phyloP scores from a whole-genome alignment of 2,329 filamentous ascomycete species.

The Malbranchea zuffiana region DNA sequence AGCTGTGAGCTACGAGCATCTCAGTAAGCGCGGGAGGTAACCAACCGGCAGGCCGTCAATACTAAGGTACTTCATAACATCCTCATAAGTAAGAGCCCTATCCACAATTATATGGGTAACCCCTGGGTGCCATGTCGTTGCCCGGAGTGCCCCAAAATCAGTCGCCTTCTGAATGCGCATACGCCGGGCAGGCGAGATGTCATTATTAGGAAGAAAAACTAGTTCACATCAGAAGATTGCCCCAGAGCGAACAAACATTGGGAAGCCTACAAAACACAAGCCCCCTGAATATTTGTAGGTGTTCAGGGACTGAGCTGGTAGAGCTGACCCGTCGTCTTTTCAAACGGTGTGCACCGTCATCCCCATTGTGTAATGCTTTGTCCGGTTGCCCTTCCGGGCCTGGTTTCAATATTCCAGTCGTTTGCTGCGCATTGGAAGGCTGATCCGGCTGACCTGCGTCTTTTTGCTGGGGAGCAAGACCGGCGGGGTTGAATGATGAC shows the following conservation, averaged over 20 bases:
- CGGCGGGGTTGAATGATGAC: too few relatives aligned
- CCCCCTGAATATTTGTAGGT: constrained; percentile 48
- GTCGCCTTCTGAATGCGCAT: constrained; percentile 63
- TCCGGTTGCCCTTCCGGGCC: too few relatives aligned
- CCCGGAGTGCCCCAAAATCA: constrained; percentile 66
- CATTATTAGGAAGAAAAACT: constrained; percentile 72
- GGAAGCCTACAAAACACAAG: constrained; percentile 46
- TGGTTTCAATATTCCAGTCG: too few relatives aligned
- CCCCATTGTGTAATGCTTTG: too few relatives aligned
- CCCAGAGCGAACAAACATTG: neutral
- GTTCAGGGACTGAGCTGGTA: constrained; percentile 30
- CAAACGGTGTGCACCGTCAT: too few relatives aligned
- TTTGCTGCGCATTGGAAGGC: too few relatives aligned
- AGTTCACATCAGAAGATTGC: constrained; percentile 6
- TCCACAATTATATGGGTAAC: constrained; percentile 78
- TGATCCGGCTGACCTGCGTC: too few relatives aligned
- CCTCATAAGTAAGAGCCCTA: constrained; percentile 50
- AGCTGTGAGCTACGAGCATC: constrained; percentile 13
- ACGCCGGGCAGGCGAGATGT: constrained; percentile 55
- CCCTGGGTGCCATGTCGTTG: constrained; percentile 41
- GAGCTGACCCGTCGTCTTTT: neutral
- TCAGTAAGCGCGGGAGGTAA: neutral
- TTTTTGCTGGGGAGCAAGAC: too few relatives aligned
- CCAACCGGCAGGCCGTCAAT: constrained; percentile 39
- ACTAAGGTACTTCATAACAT: constrained; percentile 51